Conservation (phyloP, 2,329 filamentous ascomycete species). For the Aspergillus sp. region DNA sequence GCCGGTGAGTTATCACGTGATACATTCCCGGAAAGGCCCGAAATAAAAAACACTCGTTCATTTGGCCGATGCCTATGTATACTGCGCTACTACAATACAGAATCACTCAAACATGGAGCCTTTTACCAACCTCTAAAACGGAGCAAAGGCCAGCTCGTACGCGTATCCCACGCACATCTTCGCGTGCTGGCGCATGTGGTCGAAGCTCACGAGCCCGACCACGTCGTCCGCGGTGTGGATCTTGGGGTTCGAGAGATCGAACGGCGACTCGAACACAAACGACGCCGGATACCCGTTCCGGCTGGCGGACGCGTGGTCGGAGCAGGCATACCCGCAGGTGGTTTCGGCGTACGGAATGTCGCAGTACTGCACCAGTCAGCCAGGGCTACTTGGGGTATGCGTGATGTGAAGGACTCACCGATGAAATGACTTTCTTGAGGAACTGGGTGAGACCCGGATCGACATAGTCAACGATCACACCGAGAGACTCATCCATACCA, state of each 20-base stretch:
- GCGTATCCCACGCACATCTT: slow-evolving; percentile 73
- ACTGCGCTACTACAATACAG: too few relatives aligned
- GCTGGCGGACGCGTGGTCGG: slow-evolving; percentile 59
- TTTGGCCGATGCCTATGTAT: too few relatives aligned
- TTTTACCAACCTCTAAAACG: slow-evolving; percentile 40
- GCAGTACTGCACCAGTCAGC: slow-evolving; percentile 56
- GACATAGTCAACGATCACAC: slow-evolving; percentile 88
- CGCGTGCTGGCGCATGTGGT: slow-evolving; percentile 88
- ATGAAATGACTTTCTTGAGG: slow-evolving; percentile 77
- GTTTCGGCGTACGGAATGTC: slow-evolving; percentile 78
- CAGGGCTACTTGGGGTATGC: neutral
- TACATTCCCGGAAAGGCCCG: neutral
- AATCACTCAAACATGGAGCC: neutral
- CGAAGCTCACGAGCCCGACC: slow-evolving; percentile 64
- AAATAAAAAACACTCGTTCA: too few relatives aligned
- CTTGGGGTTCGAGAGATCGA: slow-evolving; percentile 54
- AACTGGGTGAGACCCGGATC: slow-evolving; percentile 74
- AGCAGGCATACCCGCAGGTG: slow-evolving; percentile 78
- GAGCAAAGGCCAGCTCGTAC: slow-evolving; percentile 72
- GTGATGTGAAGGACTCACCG: slow-evolving; percentile 32
- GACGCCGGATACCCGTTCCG: slow-evolving; percentile 57
- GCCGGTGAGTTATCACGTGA: neutral
- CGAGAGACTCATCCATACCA: slow-evolving; percentile 73
- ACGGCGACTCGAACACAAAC: slow-evolving; percentile 54
- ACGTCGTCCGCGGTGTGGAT: slow-evolving; percentile 67